These are phyloP conservation scores for Solanum chilense DNA, from an alignment of 257 asterid genomes.

Conservation along the genomic window DNA sequence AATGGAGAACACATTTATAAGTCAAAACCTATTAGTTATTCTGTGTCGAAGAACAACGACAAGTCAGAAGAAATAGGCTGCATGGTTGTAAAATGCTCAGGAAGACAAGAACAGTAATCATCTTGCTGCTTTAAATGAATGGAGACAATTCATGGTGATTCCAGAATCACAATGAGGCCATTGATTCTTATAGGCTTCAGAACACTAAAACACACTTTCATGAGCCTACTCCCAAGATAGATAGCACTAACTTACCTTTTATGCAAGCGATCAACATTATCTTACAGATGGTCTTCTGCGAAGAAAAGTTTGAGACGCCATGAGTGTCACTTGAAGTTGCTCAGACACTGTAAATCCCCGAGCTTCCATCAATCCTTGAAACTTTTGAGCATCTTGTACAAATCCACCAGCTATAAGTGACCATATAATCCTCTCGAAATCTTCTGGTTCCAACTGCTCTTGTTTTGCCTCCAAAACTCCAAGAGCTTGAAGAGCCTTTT, in stretches of 20 bases:
- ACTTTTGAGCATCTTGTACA: slow-evolving; percentile 47
- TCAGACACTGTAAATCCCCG: slow-evolving; percentile 28
- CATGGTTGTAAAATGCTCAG: not conserved
- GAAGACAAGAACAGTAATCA: not conserved
- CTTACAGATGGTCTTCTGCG: not conserved
- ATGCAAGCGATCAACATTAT: not conserved
- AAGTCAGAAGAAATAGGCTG: not conserved
- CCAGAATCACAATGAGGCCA: not conserved
- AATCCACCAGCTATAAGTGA: slow-evolving; percentile 53
- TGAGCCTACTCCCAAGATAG: not conserved
- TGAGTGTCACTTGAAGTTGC: not conserved
- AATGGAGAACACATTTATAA: not conserved
- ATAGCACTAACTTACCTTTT: not conserved
- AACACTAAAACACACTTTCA: not conserved
- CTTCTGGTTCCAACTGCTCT: too few species aligned
- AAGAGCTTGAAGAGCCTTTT: too few species aligned
- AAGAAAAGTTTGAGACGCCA: not conserved
- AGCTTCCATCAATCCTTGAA: slow-evolving; percentile 40
- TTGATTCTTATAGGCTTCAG: not conserved
- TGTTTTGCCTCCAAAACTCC: too few species aligned
- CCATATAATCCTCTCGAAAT: not conserved
- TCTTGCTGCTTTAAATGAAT: not conserved
- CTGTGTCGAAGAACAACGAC: not conserved
- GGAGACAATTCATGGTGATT: not conserved
- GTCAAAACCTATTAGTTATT: not conserved